Conservation (phyloP, 2,329 filamentous ascomycete genomes). For the Lasiodiplodia citricola region DNA sequence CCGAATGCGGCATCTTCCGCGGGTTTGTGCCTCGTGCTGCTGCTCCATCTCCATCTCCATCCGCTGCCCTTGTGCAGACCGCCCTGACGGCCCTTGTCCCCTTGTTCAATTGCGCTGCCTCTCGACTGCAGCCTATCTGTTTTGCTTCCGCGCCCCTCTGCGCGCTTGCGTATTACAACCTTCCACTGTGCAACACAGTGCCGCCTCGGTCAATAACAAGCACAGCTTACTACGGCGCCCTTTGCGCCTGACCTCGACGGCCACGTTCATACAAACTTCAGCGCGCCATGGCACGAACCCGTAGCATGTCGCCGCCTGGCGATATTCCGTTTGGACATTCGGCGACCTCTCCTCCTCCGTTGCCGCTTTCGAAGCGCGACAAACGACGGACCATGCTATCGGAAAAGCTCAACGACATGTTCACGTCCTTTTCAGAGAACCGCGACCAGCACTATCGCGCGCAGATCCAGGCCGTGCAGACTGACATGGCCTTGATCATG, state of each 20-base stretch:
- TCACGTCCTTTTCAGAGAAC: conserved; percentile 78
- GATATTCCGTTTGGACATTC: conserved; percentile 43
- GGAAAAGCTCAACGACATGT: conserved; percentile 78
- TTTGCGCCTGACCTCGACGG: neutral
- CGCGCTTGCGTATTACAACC: neutral
- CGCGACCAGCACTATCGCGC: conserved; percentile 85
- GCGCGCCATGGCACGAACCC: conserved; percentile 43
- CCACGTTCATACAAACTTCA: neutral
- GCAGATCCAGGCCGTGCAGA: conserved; percentile 88
- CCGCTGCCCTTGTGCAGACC: conserved; percentile 16
- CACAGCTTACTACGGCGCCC: neutral
- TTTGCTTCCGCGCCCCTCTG: neutral
- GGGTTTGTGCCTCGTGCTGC: conserved; percentile 1
- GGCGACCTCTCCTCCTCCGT: conserved; percentile 52
- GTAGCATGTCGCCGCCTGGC: conserved; percentile 44
- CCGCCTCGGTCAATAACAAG: neutral
- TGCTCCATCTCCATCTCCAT: conserved; percentile 14
- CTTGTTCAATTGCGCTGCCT: conserved; percentile 6
- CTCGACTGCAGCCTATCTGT: neutral
- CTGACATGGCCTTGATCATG: conserved; percentile 84
- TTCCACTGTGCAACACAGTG: neutral
- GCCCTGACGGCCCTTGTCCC: neutral
- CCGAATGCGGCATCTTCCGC: neutral
- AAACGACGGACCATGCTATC: conserved; percentile 83
- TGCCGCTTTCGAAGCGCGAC: conserved; percentile 83